A percentile compares a stretch with the other conserved stretches of the same genome.
phyloP scores from a whole-genome alignment of 2,329 filamentous ascomycete species.

The Didymella arachidicola region DNA sequence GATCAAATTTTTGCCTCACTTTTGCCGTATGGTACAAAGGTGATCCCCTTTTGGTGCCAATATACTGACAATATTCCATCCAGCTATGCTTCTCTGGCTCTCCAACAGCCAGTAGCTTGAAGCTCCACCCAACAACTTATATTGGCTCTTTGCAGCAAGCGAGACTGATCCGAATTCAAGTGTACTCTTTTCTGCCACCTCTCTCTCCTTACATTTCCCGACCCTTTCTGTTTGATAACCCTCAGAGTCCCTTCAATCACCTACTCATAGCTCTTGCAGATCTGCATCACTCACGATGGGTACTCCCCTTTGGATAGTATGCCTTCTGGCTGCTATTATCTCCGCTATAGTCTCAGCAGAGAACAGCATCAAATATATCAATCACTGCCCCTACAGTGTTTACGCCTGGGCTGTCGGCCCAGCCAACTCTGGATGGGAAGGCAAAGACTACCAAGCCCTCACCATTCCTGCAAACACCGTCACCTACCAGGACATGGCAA shows the following conservation, averaged over 20 bases:
- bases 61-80: neutral
- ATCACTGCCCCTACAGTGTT: conserved; percentile 34
- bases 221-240: neutral
- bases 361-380: conserved; percentile 32
- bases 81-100: neutral
- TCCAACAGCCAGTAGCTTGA: neutral
- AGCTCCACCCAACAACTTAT: neutral
- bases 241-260: neutral
- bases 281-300: neutral
- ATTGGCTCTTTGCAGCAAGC: neutral
- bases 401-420: conserved; percentile 35
- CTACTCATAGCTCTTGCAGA: neutral
- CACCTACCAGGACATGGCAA: conserved; percentile 23
- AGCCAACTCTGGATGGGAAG: neutral
- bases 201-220: neutral
- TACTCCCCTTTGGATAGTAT: neutral
- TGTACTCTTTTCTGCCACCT: neutral
- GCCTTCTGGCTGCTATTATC: neutral
- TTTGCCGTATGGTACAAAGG: neutral
- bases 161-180: neutral
- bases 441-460: conserved; percentile 17
- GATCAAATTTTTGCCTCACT: neutral
- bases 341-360: conserved; percentile 11
- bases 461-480: conserved; percentile 19
- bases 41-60: neutral